Base-by-base conservation (phyloP, 2,329 filamentous ascomycete species). In the Chrysoporthe puriensis region DNA sequence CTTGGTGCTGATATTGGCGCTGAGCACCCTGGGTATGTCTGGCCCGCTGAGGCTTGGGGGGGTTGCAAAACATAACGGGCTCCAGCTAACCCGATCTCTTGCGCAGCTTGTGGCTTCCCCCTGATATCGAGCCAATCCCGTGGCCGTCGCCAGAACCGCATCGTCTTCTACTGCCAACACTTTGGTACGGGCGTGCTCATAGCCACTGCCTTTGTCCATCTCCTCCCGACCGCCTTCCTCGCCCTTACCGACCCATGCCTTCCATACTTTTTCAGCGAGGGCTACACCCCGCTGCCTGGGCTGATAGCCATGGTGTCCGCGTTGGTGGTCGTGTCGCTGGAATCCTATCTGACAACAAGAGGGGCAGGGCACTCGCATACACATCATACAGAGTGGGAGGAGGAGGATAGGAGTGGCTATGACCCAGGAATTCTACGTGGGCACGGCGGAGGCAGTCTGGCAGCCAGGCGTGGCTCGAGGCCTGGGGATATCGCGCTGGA, bases 111-210 rank as follows among this genome's bases (percentile, higher is more conserved):
- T 75, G 88, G 85, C 4, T 88, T 92, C 64, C 90, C 90, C 1
- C 80, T 92, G 44, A 78, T 92, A 65, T 90, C 88, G 11, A 85
- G 86, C 64, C 85, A 86, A 71, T 81, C 85, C 48, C 85, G 85
- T 48, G 83, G 84, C 61, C 84, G 82, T 63, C 85, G 85, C 65
- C 88, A 89, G 63, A 84, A 83, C 70, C 83, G 78, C 32, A 83
- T 91, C 73, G 84, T 91, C 70, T 90, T 91, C 76, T 81, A 89
- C 70, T 89, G 88, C 73, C 88, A 91, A 71, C 91, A 93, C 79
- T 91, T 93, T 71, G 91, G 92, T 74, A 96, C 92, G 1, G 92
- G 92, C 68, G 93, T 96, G 26, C 82, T 96, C n/a, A 90, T 96
- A 70, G 92, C 93, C 13, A 96, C 92, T 1, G 92, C 92, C 66